These are phyloP conservation scores for Marasmius fiardii DNA, from an alignment of 1,284 basidiomycete species.

Conservation along the genomic window DNA sequence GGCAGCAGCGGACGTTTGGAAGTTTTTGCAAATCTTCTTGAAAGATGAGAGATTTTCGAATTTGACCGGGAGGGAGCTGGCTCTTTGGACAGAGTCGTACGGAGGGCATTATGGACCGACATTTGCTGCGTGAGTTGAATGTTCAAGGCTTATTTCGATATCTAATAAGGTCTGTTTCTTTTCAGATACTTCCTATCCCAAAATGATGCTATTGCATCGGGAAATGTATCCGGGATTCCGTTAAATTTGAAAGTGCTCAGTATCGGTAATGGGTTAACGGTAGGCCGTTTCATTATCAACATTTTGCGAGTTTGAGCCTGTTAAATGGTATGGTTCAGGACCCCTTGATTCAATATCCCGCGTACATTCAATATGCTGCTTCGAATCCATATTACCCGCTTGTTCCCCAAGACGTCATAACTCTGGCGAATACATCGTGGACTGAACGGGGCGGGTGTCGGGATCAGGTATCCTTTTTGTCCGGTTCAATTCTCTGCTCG, in stretches of 20 bases:
- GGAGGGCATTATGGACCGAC: slow-evolving; percentile 65
- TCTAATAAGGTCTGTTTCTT: not conserved
- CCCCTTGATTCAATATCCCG: slow-evolving; percentile 56
- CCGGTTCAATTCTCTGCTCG: not conserved
- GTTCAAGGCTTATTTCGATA: not conserved
- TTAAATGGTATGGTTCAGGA: too few relatives aligned
- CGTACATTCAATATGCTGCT: slow-evolving; percentile 50
- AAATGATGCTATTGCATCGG: slow-evolving; percentile 56
- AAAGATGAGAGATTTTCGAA: slow-evolving; percentile 54
- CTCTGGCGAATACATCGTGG: slow-evolving; percentile 43
- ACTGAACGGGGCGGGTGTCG: slow-evolving; percentile 44
- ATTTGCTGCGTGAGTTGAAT: slow-evolving; percentile 46
- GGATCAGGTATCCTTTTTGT: slow-evolving; percentile 38
- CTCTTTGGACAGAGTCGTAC: slow-evolving; percentile 63
- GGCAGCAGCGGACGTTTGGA: slow-evolving; percentile 58
- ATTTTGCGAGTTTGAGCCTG: too few relatives aligned
- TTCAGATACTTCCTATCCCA: slow-evolving; percentile 54
- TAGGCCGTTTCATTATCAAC: too few relatives aligned
- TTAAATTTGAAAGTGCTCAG: slow-evolving; percentile 62
- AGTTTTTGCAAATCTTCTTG: slow-evolving; percentile 67
- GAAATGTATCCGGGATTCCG: slow-evolving; percentile 40
- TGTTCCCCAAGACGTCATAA: slow-evolving; percentile 37
- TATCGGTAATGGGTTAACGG: slow-evolving; percentile 60
- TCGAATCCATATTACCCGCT: slow-evolving; percentile 55
- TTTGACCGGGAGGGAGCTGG: slow-evolving; percentile 46